Conservation (phyloP, 2,329 filamentous ascomycete genomes). For the Colletotrichum gigasporum region DNA sequence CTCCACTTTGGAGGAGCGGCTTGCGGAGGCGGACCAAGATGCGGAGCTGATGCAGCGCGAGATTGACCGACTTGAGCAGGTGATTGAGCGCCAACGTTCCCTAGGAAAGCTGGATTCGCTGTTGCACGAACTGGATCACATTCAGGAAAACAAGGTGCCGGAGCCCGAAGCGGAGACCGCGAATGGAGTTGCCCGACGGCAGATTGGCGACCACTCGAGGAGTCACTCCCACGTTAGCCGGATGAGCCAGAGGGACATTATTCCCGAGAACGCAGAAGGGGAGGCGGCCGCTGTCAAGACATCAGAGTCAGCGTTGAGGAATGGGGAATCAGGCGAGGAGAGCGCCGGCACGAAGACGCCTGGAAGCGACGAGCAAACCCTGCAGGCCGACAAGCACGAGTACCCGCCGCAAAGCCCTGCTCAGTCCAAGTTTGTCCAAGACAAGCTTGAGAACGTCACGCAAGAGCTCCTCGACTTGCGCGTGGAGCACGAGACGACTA, state of each 20-base stretch:
- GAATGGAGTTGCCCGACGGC: conserved; percentile 54
- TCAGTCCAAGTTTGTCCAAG: conserved; percentile 85
- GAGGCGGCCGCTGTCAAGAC: conserved; percentile 34
- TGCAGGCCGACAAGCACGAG: conserved; percentile 37
- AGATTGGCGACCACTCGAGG: conserved; percentile 60
- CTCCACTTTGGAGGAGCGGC: conserved; percentile 91
- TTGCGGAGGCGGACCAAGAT: conserved; percentile 96
- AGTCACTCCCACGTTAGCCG: conserved; percentile 58
- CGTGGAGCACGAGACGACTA: conserved; percentile 86
- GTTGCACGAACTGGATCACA: conserved; percentile 86
- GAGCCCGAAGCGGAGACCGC: conserved; percentile 46
- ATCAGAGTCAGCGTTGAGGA: too few relatives aligned
- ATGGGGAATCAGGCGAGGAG: conserved; percentile 40
- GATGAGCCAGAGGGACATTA: conserved; percentile 62
- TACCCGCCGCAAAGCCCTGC: conserved; percentile 74
- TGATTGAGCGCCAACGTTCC: conserved; percentile 93
- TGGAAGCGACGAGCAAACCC: conserved; percentile 27
- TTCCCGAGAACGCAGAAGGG: conserved; percentile 62
- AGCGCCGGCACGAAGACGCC: not conserved
- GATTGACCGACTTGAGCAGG: conserved; percentile 91
- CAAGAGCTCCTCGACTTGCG: conserved; percentile 92
- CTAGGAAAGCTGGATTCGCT: conserved; percentile 94
- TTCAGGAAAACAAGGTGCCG: conserved; percentile 65
- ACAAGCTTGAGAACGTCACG: conserved; percentile 91
- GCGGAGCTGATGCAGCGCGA: conserved; percentile 97